A percentile compares a stretch with the other conserved stretches of the same genome.
phyloP scores from a whole-genome alignment of 176 grass and related monocot species.

The Eremochloa ophiuroides region DNA sequence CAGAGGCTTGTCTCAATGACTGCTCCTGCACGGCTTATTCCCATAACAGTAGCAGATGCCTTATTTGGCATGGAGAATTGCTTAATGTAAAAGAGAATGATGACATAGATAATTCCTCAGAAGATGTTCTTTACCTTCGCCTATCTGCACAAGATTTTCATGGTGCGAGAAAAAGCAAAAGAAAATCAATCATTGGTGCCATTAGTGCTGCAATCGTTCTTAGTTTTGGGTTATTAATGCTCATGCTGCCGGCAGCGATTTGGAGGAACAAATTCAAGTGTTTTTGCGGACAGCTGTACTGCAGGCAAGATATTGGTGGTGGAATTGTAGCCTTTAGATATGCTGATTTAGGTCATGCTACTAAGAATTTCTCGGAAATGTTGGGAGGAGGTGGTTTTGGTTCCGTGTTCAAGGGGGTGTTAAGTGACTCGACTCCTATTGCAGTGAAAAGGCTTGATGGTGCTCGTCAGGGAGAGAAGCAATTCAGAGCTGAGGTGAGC shows the following conservation, averaged over 20 bases:
- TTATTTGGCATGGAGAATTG: constrained; percentile 40
- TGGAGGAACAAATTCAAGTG: neutral
- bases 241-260: neutral
- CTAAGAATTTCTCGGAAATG: neutral
- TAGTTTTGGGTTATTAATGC: neutral
- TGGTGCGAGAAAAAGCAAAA: neutral
- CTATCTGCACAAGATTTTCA: constrained; percentile 33
- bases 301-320: neutral
- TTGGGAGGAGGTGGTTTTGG: neutral
- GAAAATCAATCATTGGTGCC: neutral
- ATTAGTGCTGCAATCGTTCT: neutral
- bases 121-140: constrained; percentile 21
- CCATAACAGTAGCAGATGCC: constrained; percentile 15
- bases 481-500: neutral
- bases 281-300: neutral
- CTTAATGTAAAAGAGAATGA: constrained; percentile 10
- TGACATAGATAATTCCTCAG: neutral
- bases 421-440: neutral
- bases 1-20: neutral
- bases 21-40: constrained; percentile 3
- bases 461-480: neutral
- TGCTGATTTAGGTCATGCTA: neutral
- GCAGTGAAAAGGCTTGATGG: neutral
- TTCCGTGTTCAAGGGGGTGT: neutral
- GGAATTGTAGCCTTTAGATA: neutral